Base-by-base conservation (phyloP, 495 filamentous ascomycete genomes). In the Podospora pseudopauciseta region DNA sequence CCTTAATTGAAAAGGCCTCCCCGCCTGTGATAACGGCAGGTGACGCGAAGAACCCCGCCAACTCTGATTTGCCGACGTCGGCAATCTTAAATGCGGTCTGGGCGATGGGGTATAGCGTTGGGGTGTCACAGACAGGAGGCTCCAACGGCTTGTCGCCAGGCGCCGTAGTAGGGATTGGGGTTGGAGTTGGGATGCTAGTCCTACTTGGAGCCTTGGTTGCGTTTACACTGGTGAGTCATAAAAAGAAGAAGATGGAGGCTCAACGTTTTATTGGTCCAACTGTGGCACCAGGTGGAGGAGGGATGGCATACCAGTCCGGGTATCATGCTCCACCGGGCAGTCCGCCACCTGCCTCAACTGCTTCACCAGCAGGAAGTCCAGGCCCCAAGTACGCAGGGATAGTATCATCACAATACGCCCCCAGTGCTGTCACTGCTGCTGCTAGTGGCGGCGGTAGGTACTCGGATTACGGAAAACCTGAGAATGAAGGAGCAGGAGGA, bases 51-150 rank as follows among this genome's bases (percentile, higher is more conserved):
- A 68, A 71, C 53, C 74, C 72, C 7, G 72, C 68, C 32, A 63
- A 74, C 44, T 66, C 69, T 2, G 58, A 66, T 9, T 32, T 69
- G 5, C 72, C 72, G 0, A 76, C 74, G 13, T 71, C 74, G 2
- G 72, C 72, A 26, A 55, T 76, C 27, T 34, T 74, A 59, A 76
- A 76, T 65, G 39, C 74, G 27, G 70, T 65, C 57, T 70, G 64
- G 65, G 74, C 74, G 39, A 74, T 76, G 70, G 65, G 62, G 16
- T 76, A 70, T 67, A 67, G 70, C 55, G 64, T 72, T n/a, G 67
- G 54, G 3, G 32, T 18, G 7, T 9, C 54, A 16, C 16, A 23
- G 16, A n/a, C 69, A 2, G 28, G 19, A 5, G 5, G 28, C 23
- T n/a, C 39, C 23, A 28, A 65, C 3, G 39, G 58, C 2, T 60